Evolutionary conservation across 2,329 filamentous ascomycete species (phyloP).

Genomic region (Beauveria brongniartii): DNA sequence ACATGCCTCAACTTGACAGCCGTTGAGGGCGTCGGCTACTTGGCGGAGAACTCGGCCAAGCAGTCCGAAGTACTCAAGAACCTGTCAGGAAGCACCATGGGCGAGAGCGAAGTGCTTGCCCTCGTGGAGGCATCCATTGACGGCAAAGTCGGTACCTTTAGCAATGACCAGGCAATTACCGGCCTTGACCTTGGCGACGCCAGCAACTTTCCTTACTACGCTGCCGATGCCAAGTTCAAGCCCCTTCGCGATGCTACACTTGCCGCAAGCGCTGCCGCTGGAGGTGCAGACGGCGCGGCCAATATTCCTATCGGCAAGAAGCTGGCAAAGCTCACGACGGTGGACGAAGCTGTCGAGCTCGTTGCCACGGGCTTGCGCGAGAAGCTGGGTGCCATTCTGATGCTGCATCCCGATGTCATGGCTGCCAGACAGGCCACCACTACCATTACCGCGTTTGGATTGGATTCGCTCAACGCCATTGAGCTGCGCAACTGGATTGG

Average conservation of each 20-base stretch:
- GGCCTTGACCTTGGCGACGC: constrained; percentile 41
- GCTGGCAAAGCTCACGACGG: constrained; percentile 10
- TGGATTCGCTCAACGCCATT: constrained; percentile 42
- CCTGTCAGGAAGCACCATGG: constrained; percentile 39
- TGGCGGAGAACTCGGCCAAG: constrained; percentile 37
- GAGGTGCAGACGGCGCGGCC: constrained; percentile 3
- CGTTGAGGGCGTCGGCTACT: constrained; percentile 41
- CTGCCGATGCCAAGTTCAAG: constrained; percentile 45
- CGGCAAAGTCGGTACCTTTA: constrained; percentile 32
- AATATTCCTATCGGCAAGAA: constrained; percentile 15
- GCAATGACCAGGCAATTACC: constrained; percentile 44
- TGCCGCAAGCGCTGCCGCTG: constrained; percentile 15
- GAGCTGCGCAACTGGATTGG: constrained; percentile 44
- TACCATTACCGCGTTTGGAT: constrained; percentile 20
- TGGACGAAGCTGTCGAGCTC: constrained; percentile 20
- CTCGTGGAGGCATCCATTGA: constrained; percentile 43
- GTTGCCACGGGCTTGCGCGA: constrained; percentile 17
- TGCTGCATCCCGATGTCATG: constrained; percentile 19
- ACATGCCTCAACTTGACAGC: constrained; percentile 45
- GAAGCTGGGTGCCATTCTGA: constrained; percentile 28
- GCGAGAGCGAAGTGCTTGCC: constrained; percentile 45
- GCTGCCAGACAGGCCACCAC: constrained; percentile 14
- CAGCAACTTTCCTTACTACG: constrained; percentile 43
- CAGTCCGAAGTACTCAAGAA: constrained; percentile 40
- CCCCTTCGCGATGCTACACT: constrained; percentile 34